phyloP scores from a whole-genome alignment of 805 yeast genomes.

The Pichia paraexigua region DNA sequence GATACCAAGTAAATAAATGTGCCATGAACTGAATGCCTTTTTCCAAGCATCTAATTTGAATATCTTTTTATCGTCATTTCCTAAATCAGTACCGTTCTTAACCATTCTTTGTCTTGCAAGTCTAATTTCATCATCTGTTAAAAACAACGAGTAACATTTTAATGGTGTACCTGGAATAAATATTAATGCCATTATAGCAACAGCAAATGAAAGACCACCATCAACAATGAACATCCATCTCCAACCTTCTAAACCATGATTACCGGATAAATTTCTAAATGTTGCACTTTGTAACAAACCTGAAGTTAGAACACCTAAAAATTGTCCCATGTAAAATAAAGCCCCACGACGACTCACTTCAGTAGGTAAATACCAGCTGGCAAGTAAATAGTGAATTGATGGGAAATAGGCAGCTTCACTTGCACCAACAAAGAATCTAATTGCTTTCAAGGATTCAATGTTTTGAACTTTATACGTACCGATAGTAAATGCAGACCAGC shows the following conservation, averaged over 20 bases:
- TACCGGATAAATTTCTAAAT: conserved; percentile 23
- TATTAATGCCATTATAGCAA: conserved; percentile 22
- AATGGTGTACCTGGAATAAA: conserved; percentile 60
- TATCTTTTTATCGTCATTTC: conserved; percentile 23
- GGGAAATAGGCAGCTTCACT: conserved; percentile 67
- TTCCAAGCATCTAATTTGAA: conserved; percentile 44
- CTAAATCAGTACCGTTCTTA: conserved; percentile 26
- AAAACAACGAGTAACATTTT: conserved; percentile 42
- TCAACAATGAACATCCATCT: conserved; percentile 50
- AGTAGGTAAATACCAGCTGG: conserved; percentile 47
- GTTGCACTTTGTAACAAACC: conserved; percentile 43
- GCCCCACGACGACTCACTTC: conserved; percentile 59
- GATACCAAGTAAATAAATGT: conserved; percentile 46
- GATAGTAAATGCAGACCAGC: conserved; percentile 63
- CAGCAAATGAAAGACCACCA: conserved; percentile 29
- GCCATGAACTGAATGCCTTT: conserved; percentile 47
- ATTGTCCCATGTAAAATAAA: conserved; percentile 55
- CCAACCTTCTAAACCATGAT: conserved; percentile 37
- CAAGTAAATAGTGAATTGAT: conserved; percentile 50
- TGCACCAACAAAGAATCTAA: conserved; percentile 59
- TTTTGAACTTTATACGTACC: conserved; percentile 43
- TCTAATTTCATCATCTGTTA: conserved; percentile 50
- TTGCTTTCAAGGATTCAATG: conserved; percentile 46
- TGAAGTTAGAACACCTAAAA: conserved; percentile 49
- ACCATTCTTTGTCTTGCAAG: conserved; percentile 39